Evolutionary conservation across 257 asterid species (phyloP).

Genomic region (Capsicum pubescens): DNA sequence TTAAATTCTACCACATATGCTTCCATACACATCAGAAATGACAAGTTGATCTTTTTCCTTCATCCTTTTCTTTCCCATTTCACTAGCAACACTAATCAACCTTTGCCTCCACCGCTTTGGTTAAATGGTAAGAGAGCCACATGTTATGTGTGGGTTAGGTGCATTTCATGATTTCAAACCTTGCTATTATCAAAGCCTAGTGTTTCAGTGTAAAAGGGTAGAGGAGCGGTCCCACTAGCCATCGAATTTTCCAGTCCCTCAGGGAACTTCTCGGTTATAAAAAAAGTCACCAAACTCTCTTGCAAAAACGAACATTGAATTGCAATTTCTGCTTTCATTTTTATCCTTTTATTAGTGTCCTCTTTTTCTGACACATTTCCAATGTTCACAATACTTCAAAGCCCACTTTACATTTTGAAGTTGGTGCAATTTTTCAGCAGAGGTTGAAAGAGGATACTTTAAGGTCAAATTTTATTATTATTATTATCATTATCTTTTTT

Average conservation of each 20-base stretch:
- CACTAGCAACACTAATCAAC: neutral
- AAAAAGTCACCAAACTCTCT: neutral
- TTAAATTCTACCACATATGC: conserved; percentile 11
- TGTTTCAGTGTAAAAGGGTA: neutral
- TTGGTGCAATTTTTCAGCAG: neutral
- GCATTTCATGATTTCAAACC: neutral
- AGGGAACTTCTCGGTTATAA: neutral
- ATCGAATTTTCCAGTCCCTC: neutral
- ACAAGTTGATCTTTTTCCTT: neutral
- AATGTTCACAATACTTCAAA: neutral
- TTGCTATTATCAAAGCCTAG: neutral
- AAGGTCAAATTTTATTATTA: neutral
- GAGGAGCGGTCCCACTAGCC: neutral
- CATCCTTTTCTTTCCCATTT: neutral
- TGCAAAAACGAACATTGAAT: neutral
- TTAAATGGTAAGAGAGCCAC: neutral
- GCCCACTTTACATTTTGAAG: neutral
- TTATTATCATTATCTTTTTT: too few species aligned
- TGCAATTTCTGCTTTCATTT: neutral
- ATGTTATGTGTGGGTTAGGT: neutral
- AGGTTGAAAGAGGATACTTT: neutral
- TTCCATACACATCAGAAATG: neutral
- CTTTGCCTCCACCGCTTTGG: neutral
- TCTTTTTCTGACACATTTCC: neutral
- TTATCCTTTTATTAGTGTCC: neutral